Percentiles rank a stretch among this genome's conserved stretches.
phyloP scores from a whole-genome alignment of 225 moss, liverwort and hornwort species.

The Anthoceros angustus region DNA sequence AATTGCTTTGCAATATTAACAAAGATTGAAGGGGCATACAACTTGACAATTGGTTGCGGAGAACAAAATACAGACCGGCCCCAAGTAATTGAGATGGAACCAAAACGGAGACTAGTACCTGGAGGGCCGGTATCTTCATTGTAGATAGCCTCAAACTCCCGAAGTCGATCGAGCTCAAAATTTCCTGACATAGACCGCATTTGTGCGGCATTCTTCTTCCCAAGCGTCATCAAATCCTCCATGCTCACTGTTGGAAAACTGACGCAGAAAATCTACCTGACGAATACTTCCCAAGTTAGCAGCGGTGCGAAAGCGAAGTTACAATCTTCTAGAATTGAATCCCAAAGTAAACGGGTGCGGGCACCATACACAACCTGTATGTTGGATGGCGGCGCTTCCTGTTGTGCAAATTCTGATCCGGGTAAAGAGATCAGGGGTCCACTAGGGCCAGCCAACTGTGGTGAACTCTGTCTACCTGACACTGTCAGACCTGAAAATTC shows the following conservation, averaged over 20 bases:
- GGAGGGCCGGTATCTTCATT: constrained; percentile 34
- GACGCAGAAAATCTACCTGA: constrained; percentile 26
- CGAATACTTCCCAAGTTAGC: constrained; percentile 24
- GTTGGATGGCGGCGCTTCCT: constrained; percentile 21
- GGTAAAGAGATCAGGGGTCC: constrained; percentile 61
- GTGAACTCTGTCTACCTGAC: constrained; percentile 25
- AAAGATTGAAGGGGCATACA: background rate
- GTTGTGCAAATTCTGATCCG: constrained; percentile 47
- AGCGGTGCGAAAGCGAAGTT: background rate
- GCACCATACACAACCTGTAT: constrained; percentile 25
- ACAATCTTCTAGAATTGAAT: background rate
- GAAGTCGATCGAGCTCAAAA: constrained; percentile 24
- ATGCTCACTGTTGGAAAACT: constrained; percentile 31
- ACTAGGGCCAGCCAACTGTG: constrained; percentile 29
- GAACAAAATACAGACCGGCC: background rate
- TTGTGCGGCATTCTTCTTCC: constrained; percentile 41
- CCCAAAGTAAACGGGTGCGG: background rate
- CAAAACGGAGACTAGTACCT: constrained; percentile 19
- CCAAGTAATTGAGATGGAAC: constrained; percentile 48
- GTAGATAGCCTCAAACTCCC: constrained; percentile 63
- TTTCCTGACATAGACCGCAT: constrained; percentile 23
- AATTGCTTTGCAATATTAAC: background rate
- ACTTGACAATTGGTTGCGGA: background rate
- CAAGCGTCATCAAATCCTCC: constrained; percentile 46
- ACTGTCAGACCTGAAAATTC: constrained; percentile 75